Percentiles rank a stretch among this genome's conserved stretches.
Conservation (phyloP, 345 rosid genomes). For the sweet orange (Citrus sinensis) region DVS_A1.0 CM039162.1:4672001-4672500, state of each 20-base stretch:
- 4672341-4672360: slow-evolving; percentile 91
- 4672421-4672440: neutral
- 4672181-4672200: slow-evolving; percentile 42
- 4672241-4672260: slow-evolving; percentile 50
- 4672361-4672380: slow-evolving; percentile 79
- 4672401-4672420: neutral
- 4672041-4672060: neutral
- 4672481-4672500: neutral
- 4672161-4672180: slow-evolving; percentile 49
- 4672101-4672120: neutral
- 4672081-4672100: neutral
- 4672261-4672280: slow-evolving; percentile 14
- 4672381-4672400: too few relatives aligned
- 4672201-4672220: slow-evolving; percentile 39
- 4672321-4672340: slow-evolving; percentile 16
- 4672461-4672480: neutral
- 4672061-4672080: neutral
- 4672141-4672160: neutral
- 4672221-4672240: slow-evolving; percentile 45
- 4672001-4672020: neutral
- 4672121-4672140: neutral
- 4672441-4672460: neutral
- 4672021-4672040: neutral
- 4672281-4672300: neutral
- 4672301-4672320: neutral